Percentiles rank a stretch among this genome's conserved stretches.
Conservation (phyloP, 257 asterid species). For the Eucommia ulmoides region DNA sequence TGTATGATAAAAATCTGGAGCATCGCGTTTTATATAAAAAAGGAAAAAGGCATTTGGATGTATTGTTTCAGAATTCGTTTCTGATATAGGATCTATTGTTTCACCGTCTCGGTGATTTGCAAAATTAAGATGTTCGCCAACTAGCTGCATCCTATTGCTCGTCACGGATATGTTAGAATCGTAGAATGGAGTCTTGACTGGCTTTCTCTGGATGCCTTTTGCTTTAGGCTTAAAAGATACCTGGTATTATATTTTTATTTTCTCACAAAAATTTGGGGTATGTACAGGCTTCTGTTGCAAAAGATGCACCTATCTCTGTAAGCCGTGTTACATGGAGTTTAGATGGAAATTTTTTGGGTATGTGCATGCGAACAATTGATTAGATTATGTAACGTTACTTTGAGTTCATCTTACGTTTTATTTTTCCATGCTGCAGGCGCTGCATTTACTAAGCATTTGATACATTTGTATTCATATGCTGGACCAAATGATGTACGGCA, state of each 20-base stretch:
- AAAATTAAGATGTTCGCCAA: neutral
- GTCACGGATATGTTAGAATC: neutral
- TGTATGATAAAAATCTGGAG: slow-evolving; percentile 2
- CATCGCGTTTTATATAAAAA: too few relatives aligned
- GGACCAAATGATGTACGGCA: slow-evolving; percentile 84
- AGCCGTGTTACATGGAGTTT: slow-evolving; percentile 91
- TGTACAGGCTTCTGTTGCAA: slow-evolving; percentile 76
- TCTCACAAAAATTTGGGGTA: slow-evolving; percentile 5
- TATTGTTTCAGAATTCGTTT: too few relatives aligned
- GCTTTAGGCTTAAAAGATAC: neutral
- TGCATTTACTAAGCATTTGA: slow-evolving; percentile 87
- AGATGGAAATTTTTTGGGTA: slow-evolving; percentile 88
- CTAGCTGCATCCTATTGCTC: slow-evolving; percentile 4
- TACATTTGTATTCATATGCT: slow-evolving; percentile 71
- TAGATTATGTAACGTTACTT: slow-evolving; percentile 1
- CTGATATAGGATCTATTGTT: neutral
- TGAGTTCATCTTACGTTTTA: slow-evolving; percentile 10
- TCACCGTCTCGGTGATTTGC: neutral
- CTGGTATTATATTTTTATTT: neutral
- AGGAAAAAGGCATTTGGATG: too few relatives aligned
- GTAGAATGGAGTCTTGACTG: neutral
- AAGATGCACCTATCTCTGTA: slow-evolving; percentile 81
- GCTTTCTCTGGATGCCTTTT: neutral
- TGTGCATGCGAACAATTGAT: slow-evolving; percentile 11
- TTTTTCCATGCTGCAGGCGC: slow-evolving; percentile 54